phyloP scores from a whole-genome alignment of 805 yeast species.

The Saccharomycopsis fibuligera region DNA sequence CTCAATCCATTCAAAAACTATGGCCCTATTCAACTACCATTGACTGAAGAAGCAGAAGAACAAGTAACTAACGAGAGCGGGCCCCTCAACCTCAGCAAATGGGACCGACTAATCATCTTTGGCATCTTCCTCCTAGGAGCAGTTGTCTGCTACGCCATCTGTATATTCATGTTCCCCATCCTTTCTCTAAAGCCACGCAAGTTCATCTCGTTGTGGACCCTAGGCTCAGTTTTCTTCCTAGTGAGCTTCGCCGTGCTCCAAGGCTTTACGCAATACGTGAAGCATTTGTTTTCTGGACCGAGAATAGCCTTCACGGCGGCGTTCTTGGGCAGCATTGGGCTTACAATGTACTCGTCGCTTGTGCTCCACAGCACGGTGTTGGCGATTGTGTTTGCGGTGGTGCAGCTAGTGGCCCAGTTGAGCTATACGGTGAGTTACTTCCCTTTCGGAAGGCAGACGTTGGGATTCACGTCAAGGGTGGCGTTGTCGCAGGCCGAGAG shows the following conservation, averaged over 20 bases:
- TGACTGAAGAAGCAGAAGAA: slow-evolving; percentile 3
- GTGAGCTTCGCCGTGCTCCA: slow-evolving; percentile 85
- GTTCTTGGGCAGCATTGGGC: slow-evolving; percentile 71
- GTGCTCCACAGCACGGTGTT: slow-evolving; percentile 61
- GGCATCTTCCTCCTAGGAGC: slow-evolving; percentile 72
- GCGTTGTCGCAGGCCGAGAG: slow-evolving; percentile 46
- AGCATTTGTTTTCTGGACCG: slow-evolving; percentile 67
- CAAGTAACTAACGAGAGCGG: slow-evolving; percentile 3
- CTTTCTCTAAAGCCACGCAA: slow-evolving; percentile 85
- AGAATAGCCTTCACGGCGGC: slow-evolving; percentile 75
- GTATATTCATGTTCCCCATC: slow-evolving; percentile 83
- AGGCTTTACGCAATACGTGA: slow-evolving; percentile 79
- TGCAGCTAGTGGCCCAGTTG: slow-evolving; percentile 80
- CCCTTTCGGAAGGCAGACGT: slow-evolving; percentile 88
- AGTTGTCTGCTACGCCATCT: slow-evolving; percentile 70
- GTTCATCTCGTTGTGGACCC: slow-evolving; percentile 84
- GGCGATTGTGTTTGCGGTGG: slow-evolving; percentile 66
- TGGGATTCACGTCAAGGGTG: slow-evolving; percentile 48
- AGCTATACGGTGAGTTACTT: slow-evolving; percentile 90
- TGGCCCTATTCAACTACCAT: slow-evolving; percentile 1
- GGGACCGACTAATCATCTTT: slow-evolving; percentile 77
- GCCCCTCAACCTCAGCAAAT: slow-evolving; percentile 39
- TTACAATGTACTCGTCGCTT: slow-evolving; percentile 75
- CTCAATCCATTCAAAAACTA: slow-evolving; percentile 14
- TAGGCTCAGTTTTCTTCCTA: slow-evolving; percentile 84